Conservation (phyloP, 1,284 basidiomycete genomes). For the Naganishia sp. region DNA sequence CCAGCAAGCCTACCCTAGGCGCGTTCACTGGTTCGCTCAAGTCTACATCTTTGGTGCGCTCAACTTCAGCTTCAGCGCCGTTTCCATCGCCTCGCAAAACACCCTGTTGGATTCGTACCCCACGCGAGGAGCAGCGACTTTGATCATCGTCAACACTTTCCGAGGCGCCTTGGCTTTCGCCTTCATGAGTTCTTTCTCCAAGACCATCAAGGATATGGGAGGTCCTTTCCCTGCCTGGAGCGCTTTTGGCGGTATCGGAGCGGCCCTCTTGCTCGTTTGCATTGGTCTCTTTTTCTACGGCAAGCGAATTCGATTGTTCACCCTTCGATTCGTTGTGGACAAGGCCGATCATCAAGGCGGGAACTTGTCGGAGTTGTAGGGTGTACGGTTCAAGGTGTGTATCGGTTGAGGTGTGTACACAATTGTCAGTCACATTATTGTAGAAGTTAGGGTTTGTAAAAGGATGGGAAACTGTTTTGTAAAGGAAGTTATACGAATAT, state of each 20-base stretch:
- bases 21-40: slow-evolving; percentile 15
- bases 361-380: too few relatives aligned
- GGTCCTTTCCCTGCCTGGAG: slow-evolving; percentile 17
- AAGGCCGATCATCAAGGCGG: not conserved
- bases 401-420: too few relatives aligned
- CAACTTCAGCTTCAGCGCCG: slow-evolving; percentile 10
- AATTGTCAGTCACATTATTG: too few relatives aligned
- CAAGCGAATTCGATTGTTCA: slow-evolving; percentile 16
- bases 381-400: too few relatives aligned
- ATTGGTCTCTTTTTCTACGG: slow-evolving; percentile 14
- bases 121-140: slow-evolving; percentile 9
- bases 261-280: slow-evolving; percentile 7
- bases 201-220: not conserved
- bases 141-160: slow-evolving; percentile 18
- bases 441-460: too few relatives aligned
- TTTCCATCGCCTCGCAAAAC: slow-evolving; percentile 16
- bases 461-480: too few relatives aligned
- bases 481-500: too few relatives aligned
- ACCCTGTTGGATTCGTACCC: slow-evolving; percentile 9
- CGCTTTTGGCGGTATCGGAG: slow-evolving; percentile 3
- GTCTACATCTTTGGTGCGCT: slow-evolving; percentile 16
- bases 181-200: slow-evolving; percentile 4
- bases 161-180: slow-evolving; percentile 9
- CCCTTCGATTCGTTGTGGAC: slow-evolving; percentile 13
- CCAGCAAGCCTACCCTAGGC: slow-evolving; percentile 3